Percentiles rank a stretch among this genome's conserved stretches.
phyloP scores from a whole-genome alignment of 306 rosid genomes.

The Cucurbita pepo region DNA sequence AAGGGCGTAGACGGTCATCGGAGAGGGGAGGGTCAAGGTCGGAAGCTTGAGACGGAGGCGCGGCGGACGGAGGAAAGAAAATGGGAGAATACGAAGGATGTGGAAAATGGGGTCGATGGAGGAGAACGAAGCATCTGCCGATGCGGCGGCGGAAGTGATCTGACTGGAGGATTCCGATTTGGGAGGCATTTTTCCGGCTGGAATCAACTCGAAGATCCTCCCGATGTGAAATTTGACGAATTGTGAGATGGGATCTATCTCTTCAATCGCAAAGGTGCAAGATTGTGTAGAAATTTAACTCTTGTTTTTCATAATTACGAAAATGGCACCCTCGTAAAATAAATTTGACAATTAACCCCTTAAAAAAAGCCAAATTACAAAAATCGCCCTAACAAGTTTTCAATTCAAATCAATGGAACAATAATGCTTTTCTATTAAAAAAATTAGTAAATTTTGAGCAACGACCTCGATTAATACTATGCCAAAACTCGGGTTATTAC shows the following conservation, averaged over 20 bases:
- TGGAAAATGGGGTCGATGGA: conserved; percentile 30
- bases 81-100: conserved; percentile 35
- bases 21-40: conserved; percentile 26
- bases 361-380: too few species aligned
- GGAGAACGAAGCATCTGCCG: conserved; percentile 1
- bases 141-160: background rate
- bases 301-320: background rate
- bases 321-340: background rate
- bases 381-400: too few species aligned
- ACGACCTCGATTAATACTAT: too few species aligned
- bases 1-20: conserved; percentile 49
- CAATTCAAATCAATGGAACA: too few species aligned
- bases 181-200: conserved; percentile 18
- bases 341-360: too few species aligned
- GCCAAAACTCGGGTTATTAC: too few species aligned
- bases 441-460: too few species aligned
- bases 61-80: conserved; percentile 50
- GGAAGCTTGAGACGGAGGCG: conserved; percentile 24
- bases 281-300: background rate
- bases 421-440: too few species aligned
- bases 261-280: background rate
- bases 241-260: background rate
- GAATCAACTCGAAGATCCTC: background rate
- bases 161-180: conserved; percentile 16
- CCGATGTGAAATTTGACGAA: background rate